Evolutionary conservation across 371 early-diverging fungal genomes (phyloP), one percentile per base, ranked within the genome.

Genomic region (Choanephora cucurbitarum): DNA sequence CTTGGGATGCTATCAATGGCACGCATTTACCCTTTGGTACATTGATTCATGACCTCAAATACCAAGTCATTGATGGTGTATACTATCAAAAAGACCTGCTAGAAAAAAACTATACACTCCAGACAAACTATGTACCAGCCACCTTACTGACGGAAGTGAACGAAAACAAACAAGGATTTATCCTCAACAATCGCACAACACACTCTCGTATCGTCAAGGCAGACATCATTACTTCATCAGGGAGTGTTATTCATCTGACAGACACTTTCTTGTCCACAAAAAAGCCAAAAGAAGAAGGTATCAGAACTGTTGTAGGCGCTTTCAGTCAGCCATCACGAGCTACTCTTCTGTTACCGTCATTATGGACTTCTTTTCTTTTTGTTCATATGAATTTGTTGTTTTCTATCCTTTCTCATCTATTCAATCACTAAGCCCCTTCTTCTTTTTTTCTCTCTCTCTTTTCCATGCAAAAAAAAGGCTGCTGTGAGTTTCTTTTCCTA

Each of bases 221-320:
- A 11, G 52, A 44, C 22, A 47, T 69, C 9, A 39, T 69, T 19
- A 60, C 64, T 14, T 50, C 50, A 3, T 55, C 61, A 21, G 55
- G 64, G 45, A 67, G 63, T 13, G 67, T 70, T 0, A 62, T 70
- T 19, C 67, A 70, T 21, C 32, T 67, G 17, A 52, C 67, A n/a
- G 62, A 70, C 43, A 61, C 21, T 34, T 58, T 70, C 1, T 31
- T 70, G n/a, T 28, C 57, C 55, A 15, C 50, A 21, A 23, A 50
- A 28, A 28, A 28, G 7, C 28, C 28, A 28, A 28, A 28, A 28
- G 28, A 28, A 28, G 28, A 28, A 28, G 28, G 28, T 7, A 28
- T 28, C 7, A 28, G 28, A 7, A 5, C 28, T 28, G 7, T 28
- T 28, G 28, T 28, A 28, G 28, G 28, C 7, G 28, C 28, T 28